Evolutionary conservation across 176 grass and related monocot species (phyloP).

Genomic region (Echinochloa phyllopogon): DNA sequence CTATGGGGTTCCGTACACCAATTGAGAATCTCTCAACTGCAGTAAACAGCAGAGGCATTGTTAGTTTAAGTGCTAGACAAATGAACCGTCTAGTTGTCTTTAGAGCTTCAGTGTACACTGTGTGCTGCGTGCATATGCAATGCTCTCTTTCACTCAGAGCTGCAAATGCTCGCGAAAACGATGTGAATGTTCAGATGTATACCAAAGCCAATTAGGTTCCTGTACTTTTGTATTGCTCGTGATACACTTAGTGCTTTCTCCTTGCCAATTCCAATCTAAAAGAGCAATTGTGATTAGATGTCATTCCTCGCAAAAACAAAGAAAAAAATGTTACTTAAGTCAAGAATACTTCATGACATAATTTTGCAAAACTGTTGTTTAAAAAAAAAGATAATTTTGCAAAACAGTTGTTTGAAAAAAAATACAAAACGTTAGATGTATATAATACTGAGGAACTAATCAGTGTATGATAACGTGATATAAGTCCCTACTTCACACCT

Average conservation of each 20-base stretch:
- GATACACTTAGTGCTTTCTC: conserved; percentile 69
- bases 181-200: conserved; percentile 40
- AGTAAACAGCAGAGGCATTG: conserved; percentile 3
- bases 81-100: background rate
- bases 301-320: background rate
- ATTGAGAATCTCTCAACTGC: conserved; percentile 88
- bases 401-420: background rate
- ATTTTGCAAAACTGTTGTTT: background rate
- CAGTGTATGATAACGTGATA: background rate
- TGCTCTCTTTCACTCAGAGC: background rate
- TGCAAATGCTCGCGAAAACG: conserved; percentile 24
- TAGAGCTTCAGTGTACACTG: background rate
- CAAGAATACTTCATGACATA: conserved; percentile 9
- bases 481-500: conserved; percentile 53
- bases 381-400: background rate
- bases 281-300: conserved; percentile 37
- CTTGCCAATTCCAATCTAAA: conserved; percentile 86
- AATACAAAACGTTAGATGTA: background rate
- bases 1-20: conserved; percentile 76
- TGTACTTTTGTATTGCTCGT: conserved; percentile 68
- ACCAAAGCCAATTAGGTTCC: conserved; percentile 93
- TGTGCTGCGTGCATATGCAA: background rate
- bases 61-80: background rate
- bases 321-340: background rate
- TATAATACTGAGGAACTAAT: conserved; percentile 20